Evolutionary conservation across 805 yeast species (phyloP), one percentile per base, ranked within the genome.

Genomic region (Starmerella bombi): DNA sequence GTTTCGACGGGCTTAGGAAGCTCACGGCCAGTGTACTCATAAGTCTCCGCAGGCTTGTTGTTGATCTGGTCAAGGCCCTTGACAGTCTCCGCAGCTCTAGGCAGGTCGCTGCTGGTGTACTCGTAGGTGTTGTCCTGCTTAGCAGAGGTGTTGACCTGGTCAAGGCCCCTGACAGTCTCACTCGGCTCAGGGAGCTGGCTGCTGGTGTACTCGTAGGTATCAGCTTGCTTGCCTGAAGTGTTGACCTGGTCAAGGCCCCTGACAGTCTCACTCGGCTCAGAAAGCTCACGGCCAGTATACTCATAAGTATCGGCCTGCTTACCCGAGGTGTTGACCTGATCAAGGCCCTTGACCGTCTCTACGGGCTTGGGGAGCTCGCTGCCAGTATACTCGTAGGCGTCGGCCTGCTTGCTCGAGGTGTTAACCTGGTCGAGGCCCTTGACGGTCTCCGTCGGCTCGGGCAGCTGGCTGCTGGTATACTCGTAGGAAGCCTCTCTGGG

Each of bases 61-160:
- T 6, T 28, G 31, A 29, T 12, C 33, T n/a, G 14, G 20, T 36
- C 39, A n/a, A 37, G 35, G 10, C 40, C 40, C 12, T n/a, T 7
- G 12, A 38, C 42, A 25, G 25, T 27, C 31, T 39, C 42, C 6
- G 15, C 8, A 5, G 35, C 17, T 7, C 20, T 12, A 8, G 35
- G 15, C 14, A 32, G 27, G n/a, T 32, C 23, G 16, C 9, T 12
- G 5, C n/a, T n/a, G 15, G 20, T 32, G 27, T 32, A 32, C 17
- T 32, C 31, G n/a, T n/a, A n/a, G n/a, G n/a, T n/a, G n/a, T n/a
- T n/a, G n/a, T n/a, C n/a, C n/a, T n/a, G n/a, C n/a, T n/a, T n/a
- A n/a, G n/a, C 16, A 9, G 31, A 10, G 16, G 14, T 12, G 16
- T n/a, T 9, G 31, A 28, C 16, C 16, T 28, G 7, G 33, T 17